These are phyloP conservation scores for Lentinula boryana DNA, from an alignment of 768 basidiomycete species.

Conservation along the genomic window DNA sequence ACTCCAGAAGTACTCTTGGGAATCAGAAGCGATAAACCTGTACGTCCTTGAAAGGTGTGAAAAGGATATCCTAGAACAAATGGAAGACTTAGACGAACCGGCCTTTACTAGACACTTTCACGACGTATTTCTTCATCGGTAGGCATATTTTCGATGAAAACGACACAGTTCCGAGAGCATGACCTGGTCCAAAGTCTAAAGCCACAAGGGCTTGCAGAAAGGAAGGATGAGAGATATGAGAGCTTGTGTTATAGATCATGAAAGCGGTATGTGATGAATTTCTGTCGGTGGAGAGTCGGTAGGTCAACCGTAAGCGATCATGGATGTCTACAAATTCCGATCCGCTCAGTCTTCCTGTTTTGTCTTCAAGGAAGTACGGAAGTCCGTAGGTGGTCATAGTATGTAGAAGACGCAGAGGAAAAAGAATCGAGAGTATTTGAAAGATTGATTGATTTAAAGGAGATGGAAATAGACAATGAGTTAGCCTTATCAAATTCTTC, in stretches of 20 bases:
- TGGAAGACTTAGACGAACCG: constrained; percentile 26
- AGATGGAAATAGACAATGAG: neutral
- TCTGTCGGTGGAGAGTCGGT: constrained; percentile 40
- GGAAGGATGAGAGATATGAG: constrained; percentile 16
- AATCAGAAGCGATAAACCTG: constrained; percentile 54
- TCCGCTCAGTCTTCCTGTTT: constrained; percentile 43
- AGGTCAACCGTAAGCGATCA: constrained; percentile 46
- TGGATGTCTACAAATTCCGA: constrained; percentile 61
- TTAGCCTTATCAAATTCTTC: constrained; percentile 1
- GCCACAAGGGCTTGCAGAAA: constrained; percentile 27
- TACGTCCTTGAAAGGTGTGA: constrained; percentile 27
- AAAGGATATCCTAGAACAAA: constrained; percentile 3
- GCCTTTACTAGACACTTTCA: constrained; percentile 29
- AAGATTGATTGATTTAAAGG: neutral
- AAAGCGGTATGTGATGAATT: constrained; percentile 38
- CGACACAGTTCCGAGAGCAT: constrained; percentile 47
- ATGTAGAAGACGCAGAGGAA: neutral
- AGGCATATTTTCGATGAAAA: constrained; percentile 28
- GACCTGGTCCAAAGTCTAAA: constrained; percentile 44
- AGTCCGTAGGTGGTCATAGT: constrained; percentile 44
- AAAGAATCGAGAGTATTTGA: neutral
- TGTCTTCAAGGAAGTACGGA: constrained; percentile 63
- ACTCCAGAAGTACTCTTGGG: constrained; percentile 57
- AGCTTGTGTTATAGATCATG: constrained; percentile 43
- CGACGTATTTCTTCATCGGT: constrained; percentile 50